A percentile compares a stretch with the other conserved stretches of the same genome.
phyloP scores from a whole-genome alignment of 2,329 filamentous ascomycete species.

The Cercospora citrullina region DNA sequence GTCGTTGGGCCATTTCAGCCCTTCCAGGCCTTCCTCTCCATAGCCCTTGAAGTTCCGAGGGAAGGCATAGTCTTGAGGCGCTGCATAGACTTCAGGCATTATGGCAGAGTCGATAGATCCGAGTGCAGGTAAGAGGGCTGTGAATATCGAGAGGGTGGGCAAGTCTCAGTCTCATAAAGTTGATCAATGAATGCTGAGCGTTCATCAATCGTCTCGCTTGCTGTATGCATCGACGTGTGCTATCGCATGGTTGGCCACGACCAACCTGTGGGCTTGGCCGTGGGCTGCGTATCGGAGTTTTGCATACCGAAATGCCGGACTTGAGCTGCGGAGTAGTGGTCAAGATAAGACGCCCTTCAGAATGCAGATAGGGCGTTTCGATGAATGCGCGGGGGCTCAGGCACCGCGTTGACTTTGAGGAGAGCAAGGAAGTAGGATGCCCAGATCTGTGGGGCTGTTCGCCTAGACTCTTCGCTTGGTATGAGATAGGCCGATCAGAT shows the following conservation, averaged over 20 bases:
- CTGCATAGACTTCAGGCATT: constrained; percentile 3
- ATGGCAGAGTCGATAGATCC: not conserved
- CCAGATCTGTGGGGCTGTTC: not conserved
- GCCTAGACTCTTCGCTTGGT: not conserved
- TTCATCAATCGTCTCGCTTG: not conserved
- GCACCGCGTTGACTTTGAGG: not conserved
- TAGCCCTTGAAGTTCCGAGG: constrained; percentile 34
- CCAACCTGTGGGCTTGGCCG: not conserved
- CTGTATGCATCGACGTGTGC: not conserved
- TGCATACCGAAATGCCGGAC: not conserved
- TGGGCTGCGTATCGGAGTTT: not conserved
- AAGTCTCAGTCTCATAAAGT: not conserved
- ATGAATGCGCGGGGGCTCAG: not conserved
- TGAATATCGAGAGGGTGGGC: not conserved
- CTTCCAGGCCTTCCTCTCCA: constrained; percentile 28
- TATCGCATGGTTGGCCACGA: not conserved
- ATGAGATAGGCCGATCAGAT: not conserved
- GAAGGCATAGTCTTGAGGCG: not conserved
- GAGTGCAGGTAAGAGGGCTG: not conserved
- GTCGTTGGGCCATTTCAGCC: constrained; percentile 44
- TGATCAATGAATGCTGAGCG: not conserved
- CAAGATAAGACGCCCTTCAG: not conserved
- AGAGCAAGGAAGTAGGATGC: not conserved
- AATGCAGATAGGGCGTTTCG: not conserved
- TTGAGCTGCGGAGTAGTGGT: not conserved